Conservation (phyloP, 2,329 filamentous ascomycete species). For the Colletotrichum sp. region DNA sequence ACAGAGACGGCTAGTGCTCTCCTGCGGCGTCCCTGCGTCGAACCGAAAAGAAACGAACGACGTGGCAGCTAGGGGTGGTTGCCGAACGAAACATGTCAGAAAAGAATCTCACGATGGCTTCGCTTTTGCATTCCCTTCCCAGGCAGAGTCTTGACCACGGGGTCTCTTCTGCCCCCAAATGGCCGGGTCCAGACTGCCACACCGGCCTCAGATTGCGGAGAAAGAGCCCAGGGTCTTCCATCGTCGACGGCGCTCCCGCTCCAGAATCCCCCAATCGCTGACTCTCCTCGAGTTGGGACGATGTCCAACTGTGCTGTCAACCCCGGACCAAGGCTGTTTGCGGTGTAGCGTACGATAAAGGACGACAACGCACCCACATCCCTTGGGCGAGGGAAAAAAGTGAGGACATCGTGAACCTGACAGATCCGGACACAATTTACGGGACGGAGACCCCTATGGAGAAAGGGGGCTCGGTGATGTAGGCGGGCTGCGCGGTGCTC, state of each 20-base stretch:
- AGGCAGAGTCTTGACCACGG: background rate
- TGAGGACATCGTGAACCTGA: background rate
- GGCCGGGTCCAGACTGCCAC: slow-evolving; percentile 13
- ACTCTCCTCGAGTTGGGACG: background rate
- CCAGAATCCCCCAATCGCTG: background rate
- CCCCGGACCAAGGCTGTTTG: background rate
- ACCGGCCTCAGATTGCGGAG: slow-evolving; percentile 9
- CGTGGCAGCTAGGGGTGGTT: slow-evolving; percentile 3
- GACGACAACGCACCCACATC: background rate
- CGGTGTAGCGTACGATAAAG: slow-evolving; percentile 3
- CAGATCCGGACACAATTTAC: background rate
- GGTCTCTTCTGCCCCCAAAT: background rate
- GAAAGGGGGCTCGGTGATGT: background rate
- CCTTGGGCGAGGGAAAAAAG: background rate
- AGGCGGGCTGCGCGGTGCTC: background rate
- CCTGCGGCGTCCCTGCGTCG: background rate
- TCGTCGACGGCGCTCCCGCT: background rate
- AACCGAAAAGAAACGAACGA: slow-evolving; percentile 6
- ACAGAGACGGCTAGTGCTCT: background rate
- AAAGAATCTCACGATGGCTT: slow-evolving; percentile 19
- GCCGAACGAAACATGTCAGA: background rate
- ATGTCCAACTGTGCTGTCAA: background rate
- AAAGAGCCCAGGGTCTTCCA: background rate
- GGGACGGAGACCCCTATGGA: background rate
- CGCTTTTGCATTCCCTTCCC: slow-evolving; percentile 11